phyloP scores from a whole-genome alignment of 768 basidiomycete genomes.

The Rhizopogon vinicolor region DNA sequence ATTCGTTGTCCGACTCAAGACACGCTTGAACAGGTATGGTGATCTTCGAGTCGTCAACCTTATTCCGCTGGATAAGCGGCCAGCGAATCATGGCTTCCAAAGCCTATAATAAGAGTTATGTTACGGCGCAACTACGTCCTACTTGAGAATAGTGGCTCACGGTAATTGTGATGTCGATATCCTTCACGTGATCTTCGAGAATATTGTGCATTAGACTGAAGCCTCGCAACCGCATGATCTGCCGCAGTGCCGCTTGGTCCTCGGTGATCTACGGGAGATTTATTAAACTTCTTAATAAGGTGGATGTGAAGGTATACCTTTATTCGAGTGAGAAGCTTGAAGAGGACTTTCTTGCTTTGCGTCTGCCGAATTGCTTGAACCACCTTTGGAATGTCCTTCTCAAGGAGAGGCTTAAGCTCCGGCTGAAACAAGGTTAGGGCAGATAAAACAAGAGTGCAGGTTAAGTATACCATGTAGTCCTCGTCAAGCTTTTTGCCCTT shows the following conservation, averaged over 20 bases:
- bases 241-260: slow-evolving; percentile 69
- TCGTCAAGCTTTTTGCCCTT: slow-evolving; percentile 92
- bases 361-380: slow-evolving; percentile 90
- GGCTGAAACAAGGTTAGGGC: slow-evolving; percentile 44
- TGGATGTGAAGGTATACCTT: slow-evolving; percentile 43
- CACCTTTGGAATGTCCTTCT: slow-evolving; percentile 86
- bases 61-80: slow-evolving; percentile 85
- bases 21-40: slow-evolving; percentile 57
- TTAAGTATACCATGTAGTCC: slow-evolving; percentile 71
- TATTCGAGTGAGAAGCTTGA: slow-evolving; percentile 81
- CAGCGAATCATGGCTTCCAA: slow-evolving; percentile 68
- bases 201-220: slow-evolving; percentile 90
- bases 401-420: slow-evolving; percentile 64
- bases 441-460: background rate
- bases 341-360: slow-evolving; percentile 72
- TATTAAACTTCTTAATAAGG: background rate
- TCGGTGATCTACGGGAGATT: slow-evolving; percentile 64
- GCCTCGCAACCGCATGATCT: slow-evolving; percentile 89
- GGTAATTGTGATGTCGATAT: slow-evolving; percentile 64
- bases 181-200: slow-evolving; percentile 68
- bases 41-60: slow-evolving; percentile 82
- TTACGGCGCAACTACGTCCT: background rate
- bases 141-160: slow-evolving; percentile 38
- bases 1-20: slow-evolving; percentile 49
- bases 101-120: slow-evolving; percentile 32